Evolutionary conservation across 768 basidiomycete species (phyloP).

Genomic region (Phlebiopsis flavidoalba): DNA sequence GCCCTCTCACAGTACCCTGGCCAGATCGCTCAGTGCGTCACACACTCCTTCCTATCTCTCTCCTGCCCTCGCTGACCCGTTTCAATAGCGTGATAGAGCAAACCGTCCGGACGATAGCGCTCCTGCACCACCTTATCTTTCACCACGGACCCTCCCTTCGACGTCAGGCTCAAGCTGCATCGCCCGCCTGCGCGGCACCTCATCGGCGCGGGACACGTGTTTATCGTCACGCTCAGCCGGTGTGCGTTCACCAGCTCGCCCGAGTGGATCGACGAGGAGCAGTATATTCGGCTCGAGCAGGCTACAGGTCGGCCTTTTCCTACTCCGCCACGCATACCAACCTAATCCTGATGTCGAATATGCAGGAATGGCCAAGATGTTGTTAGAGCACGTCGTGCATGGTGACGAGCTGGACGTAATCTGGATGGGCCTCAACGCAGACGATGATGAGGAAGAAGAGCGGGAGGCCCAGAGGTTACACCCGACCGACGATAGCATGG

Average conservation of each 20-base stretch:
- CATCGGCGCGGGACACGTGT: slow-evolving; percentile 61
- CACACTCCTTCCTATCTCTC: neutral
- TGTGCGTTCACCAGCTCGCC: slow-evolving; percentile 53
- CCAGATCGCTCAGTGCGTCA: slow-evolving; percentile 7
- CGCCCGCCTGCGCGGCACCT: slow-evolving; percentile 49
- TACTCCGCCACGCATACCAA: neutral
- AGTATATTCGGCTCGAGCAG: slow-evolving; percentile 19
- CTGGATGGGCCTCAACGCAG: slow-evolving; percentile 26
- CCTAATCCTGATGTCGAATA: neutral
- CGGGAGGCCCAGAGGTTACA: slow-evolving; percentile 10
- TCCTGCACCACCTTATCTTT: slow-evolving; percentile 66
- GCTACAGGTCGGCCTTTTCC: neutral
- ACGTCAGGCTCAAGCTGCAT: slow-evolving; percentile 56
- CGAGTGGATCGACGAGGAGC: slow-evolving; percentile 15
- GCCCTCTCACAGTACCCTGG: slow-evolving; percentile 19
- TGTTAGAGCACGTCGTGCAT: slow-evolving; percentile 27
- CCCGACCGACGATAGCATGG: slow-evolving; percentile 1
- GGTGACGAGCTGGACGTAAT: slow-evolving; percentile 26
- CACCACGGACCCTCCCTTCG: slow-evolving; percentile 35
- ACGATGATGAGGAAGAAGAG: slow-evolving; percentile 15
- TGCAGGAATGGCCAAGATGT: slow-evolving; percentile 23
- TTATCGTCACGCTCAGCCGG: slow-evolving; percentile 73
- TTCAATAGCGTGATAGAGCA: slow-evolving; percentile 42
- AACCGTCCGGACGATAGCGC: slow-evolving; percentile 47
- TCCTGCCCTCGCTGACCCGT: neutral